These are phyloP conservation scores for Fonsecaea multimorphosa DNA, from an alignment of 2,329 filamentous ascomycete species.

Conservation along the genomic window DNA sequence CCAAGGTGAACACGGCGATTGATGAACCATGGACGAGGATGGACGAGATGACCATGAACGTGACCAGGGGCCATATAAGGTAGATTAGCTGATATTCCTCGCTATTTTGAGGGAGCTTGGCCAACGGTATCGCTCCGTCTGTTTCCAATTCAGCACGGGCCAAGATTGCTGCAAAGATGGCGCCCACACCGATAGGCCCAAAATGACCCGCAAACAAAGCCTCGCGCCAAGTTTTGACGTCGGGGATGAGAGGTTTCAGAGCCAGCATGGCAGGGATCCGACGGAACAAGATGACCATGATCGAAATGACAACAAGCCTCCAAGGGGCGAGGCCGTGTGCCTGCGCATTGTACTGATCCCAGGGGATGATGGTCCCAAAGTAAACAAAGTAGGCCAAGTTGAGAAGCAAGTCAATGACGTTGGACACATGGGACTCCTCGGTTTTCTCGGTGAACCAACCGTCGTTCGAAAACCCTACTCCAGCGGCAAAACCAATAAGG, in stretches of 20 bases:
- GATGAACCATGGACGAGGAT: conserved; percentile 98
- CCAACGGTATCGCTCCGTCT: conserved; percentile 74
- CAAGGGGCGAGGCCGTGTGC: conserved; percentile 79
- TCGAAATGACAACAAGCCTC: conserved; percentile 89
- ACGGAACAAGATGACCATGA: conserved; percentile 93
- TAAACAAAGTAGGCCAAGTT: conserved; percentile 99
- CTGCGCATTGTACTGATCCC: conserved; percentile 83
- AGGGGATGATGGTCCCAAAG: conserved; percentile 95
- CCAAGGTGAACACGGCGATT: conserved; percentile 94
- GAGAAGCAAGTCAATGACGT: conserved; percentile 96
- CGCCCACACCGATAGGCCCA: conserved; percentile 94
- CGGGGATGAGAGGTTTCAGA: conserved; percentile 90
- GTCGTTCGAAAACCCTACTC: conserved; percentile 99
- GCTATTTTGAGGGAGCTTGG: conserved; percentile 58
- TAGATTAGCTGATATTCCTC: conserved; percentile 75
- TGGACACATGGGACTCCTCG: conserved; percentile 97
- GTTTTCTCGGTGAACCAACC: conserved; percentile 99
- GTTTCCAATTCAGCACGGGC: conserved; percentile 89
- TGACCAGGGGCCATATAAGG: conserved; percentile 93
- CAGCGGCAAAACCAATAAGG: conserved; percentile 90
- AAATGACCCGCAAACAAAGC: conserved; percentile 97
- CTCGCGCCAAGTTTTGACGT: conserved; percentile 97
- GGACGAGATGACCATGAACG: conserved; percentile 90
- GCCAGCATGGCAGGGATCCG: conserved; percentile 93
- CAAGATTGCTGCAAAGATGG: conserved; percentile 92